Conservation (phyloP, 805 yeast genomes). For the Candida nanaspora region DNA sequence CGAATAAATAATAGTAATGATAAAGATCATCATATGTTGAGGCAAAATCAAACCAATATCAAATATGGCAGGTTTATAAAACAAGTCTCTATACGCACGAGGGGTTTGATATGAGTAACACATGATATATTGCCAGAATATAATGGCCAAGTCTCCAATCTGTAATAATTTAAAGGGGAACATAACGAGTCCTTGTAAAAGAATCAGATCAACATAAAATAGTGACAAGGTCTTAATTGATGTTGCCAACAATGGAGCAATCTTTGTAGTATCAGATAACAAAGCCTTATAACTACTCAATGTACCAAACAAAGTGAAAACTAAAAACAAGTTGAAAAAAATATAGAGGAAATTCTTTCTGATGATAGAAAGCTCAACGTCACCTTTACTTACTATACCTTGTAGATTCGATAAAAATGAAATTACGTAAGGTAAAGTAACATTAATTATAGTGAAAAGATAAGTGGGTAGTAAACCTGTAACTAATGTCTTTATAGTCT, state of each 20-base stretch:
- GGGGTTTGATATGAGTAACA: slow-evolving; percentile 36
- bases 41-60: slow-evolving; percentile 58
- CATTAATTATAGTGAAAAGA: slow-evolving; percentile 47
- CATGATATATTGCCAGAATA: slow-evolving; percentile 35
- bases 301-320: slow-evolving; percentile 56
- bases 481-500: slow-evolving; percentile 45
- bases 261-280: slow-evolving; percentile 50
- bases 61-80: slow-evolving; percentile 51
- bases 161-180: slow-evolving; percentile 51
- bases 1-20: slow-evolving; percentile 51
- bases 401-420: slow-evolving; percentile 42
- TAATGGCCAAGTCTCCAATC: slow-evolving; percentile 42
- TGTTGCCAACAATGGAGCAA: slow-evolving; percentile 47
- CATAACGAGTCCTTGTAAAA: slow-evolving; percentile 66
- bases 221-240: slow-evolving; percentile 45
- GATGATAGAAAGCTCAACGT: slow-evolving; percentile 49
- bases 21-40: slow-evolving; percentile 51
- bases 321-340: slow-evolving; percentile 54
- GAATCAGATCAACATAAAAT: slow-evolving; percentile 52
- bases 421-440: slow-evolving; percentile 48
- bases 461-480: slow-evolving; percentile 59
- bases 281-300: slow-evolving; percentile 52
- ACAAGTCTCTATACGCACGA: slow-evolving; percentile 40
- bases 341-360: slow-evolving; percentile 54
- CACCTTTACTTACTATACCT: slow-evolving; percentile 50